phyloP scores from a whole-genome alignment of 148 eudicot genomes.

The Simmondsia chinensis region DNA sequence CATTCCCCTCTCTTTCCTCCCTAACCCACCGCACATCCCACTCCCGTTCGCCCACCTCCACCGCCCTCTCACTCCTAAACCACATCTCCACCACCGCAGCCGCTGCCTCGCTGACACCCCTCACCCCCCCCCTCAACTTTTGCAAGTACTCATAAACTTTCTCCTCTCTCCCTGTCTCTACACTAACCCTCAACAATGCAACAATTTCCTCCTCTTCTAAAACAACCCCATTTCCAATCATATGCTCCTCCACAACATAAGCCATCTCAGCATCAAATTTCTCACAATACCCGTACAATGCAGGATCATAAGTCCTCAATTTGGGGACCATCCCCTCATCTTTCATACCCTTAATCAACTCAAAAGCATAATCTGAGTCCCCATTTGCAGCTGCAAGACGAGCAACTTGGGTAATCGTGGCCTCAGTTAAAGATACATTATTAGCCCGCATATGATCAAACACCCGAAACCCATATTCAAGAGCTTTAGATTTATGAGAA shows the following conservation, averaged over 20 bases:
- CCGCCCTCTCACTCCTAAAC: constrained; percentile 52
- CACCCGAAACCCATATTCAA: constrained; percentile 37
- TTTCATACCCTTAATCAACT: constrained; percentile 40
- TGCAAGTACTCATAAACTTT: constrained; percentile 85
- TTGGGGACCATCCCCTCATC: constrained; percentile 28
- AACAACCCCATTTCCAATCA: constrained; percentile 32
- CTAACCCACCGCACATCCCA: constrained; percentile 40
- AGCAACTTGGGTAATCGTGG: constrained; percentile 67
- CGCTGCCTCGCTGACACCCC: constrained; percentile 47
- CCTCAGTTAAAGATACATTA: constrained; percentile 55
- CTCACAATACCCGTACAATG: constrained; percentile 42
- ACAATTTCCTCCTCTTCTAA: constrained; percentile 58
- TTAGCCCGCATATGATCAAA: constrained; percentile 37
- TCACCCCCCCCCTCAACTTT: constrained; percentile 52
- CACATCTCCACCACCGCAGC: constrained; percentile 45
- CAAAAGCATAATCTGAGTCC: constrained; percentile 56
- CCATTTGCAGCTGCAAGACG: constrained; percentile 55
- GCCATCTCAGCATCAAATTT: constrained; percentile 56
- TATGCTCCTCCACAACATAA: constrained; percentile 59
- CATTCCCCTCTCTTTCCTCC: constrained; percentile 42
- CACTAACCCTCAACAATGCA: constrained; percentile 66
- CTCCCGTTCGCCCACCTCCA: constrained; percentile 32
- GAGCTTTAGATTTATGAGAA: constrained; percentile 19
- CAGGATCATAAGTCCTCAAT: constrained; percentile 69
- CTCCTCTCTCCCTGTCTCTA: constrained; percentile 31